Percentiles rank a stretch among this genome's conserved stretches.
Evolutionary conservation across 106 monocot species (phyloP).

Genomic region (Acorus calamus): DNA sequence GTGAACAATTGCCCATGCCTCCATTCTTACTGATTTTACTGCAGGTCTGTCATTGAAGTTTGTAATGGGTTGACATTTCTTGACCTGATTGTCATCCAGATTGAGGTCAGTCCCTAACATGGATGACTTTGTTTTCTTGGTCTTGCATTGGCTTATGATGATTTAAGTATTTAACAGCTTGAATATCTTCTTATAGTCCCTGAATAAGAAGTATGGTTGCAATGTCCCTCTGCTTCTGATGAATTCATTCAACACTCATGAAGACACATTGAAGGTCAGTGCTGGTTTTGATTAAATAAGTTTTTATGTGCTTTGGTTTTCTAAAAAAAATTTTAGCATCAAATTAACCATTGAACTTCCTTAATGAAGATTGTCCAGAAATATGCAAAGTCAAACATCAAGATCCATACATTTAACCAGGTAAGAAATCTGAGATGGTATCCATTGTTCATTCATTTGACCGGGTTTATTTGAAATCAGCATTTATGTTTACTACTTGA

Average conservation of each 20-base stretch:
- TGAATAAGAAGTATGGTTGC: slow-evolving; percentile 89
- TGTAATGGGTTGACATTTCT: slow-evolving; percentile 95
- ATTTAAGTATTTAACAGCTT: background rate
- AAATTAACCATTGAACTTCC: slow-evolving; percentile 15
- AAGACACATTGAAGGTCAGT: slow-evolving; percentile 76
- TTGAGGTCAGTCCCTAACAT: slow-evolving; percentile 46
- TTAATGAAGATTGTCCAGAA: slow-evolving; percentile 82
- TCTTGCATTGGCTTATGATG: background rate
- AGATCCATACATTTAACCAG: slow-evolving; percentile 97
- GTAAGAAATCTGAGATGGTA: slow-evolving; percentile 12
- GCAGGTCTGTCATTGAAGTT: slow-evolving; percentile 97
- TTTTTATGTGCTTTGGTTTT: background rate
- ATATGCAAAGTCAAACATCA: slow-evolving; percentile 71
- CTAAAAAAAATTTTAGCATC: background rate
- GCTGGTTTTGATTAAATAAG: background rate
- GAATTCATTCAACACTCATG: slow-evolving; percentile 99
- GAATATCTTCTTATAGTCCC: slow-evolving; percentile 27
- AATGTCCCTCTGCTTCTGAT: slow-evolving; percentile 91
- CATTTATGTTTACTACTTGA: background rate
- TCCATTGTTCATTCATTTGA: background rate
- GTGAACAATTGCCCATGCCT: no score
- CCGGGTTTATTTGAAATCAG: background rate
- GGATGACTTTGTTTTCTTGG: background rate
- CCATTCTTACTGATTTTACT: background rate
- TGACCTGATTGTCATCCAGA: slow-evolving; percentile 93